phyloP scores from a whole-genome alignment of 768 basidiomycete genomes.

The Russula emetica region DNA sequence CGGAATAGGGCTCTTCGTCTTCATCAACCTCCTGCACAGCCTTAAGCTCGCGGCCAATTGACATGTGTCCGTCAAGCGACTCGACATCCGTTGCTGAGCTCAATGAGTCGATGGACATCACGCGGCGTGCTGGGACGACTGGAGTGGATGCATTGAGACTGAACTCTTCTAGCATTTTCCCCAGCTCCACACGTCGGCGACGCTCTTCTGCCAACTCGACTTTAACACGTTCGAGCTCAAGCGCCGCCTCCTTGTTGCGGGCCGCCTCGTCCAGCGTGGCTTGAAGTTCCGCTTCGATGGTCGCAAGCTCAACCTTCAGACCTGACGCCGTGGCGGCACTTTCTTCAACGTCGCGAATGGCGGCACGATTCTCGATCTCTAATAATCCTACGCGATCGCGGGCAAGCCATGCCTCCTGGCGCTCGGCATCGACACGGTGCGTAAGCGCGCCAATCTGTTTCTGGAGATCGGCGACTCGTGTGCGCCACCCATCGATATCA shows the following conservation, averaged over 20 bases:
- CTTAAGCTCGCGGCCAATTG: slow-evolving; percentile 40
- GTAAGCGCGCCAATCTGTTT: slow-evolving; percentile 61
- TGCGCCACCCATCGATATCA: slow-evolving; percentile 85
- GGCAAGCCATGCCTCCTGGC: slow-evolving; percentile 81
- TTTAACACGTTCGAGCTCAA: slow-evolving; percentile 32
- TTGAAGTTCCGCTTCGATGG: slow-evolving; percentile 38
- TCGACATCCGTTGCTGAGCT: slow-evolving; percentile 70
- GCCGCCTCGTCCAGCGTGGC: slow-evolving; percentile 35
- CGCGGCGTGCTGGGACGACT: slow-evolving; percentile 44
- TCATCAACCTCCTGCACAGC: slow-evolving; percentile 55
- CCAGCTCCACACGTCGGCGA: slow-evolving; percentile 44
- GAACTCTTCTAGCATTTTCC: slow-evolving; percentile 47
- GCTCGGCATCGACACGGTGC: slow-evolving; percentile 69
- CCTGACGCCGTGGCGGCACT: slow-evolving; percentile 25
- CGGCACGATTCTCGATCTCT: slow-evolving; percentile 59
- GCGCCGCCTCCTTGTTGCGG: slow-evolving; percentile 17
- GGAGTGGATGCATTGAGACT: slow-evolving; percentile 48
- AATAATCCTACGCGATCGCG: slow-evolving; percentile 62
- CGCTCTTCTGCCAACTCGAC: slow-evolving; percentile 41
- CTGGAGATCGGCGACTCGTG: slow-evolving; percentile 71
- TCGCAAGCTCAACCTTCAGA: slow-evolving; percentile 33
- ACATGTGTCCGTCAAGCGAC: slow-evolving; percentile 42
- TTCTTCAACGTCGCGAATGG: slow-evolving; percentile 43
- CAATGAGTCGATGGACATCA: slow-evolving; percentile 60
- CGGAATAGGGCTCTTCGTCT: slow-evolving; percentile 37